Evolutionary conservation across 2,329 filamentous ascomycete species (phyloP), one percentile per base, ranked within the genome.

Genomic region (Talaromyces sp.): DNA sequence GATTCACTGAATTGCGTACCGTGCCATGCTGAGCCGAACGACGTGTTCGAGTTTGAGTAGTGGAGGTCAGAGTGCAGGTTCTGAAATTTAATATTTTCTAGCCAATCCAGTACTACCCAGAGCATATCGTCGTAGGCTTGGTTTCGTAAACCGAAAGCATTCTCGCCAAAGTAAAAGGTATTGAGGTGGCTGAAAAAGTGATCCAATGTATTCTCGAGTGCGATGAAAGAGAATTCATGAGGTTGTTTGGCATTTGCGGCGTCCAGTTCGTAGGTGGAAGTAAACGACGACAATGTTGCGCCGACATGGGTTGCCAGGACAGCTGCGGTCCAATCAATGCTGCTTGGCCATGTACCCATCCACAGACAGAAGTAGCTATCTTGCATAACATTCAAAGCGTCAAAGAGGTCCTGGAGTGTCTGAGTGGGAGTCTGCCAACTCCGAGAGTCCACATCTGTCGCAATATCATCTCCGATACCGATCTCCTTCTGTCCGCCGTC

Each of bases 311-410:
- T 96, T 39, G 86, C 86, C 62, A 90, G 78, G 8, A 97, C 90
- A 3, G 93, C 92, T 16, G 86, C 87, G 0, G 93, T 97, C 93
- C 93, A 97, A 75, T 97, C 93, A 65, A 96, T 97, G 29, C 89
- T 83, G 1, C 81, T 80, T 0, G 91, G 90, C 90, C 92, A 97
- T 22, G 85, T 91, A 10, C 89, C 91, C 32, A 88, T 77, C 80
- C 89, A 89, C 4, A 87, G 75, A 42, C 86, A 81, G 68, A 94
- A 97, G 74, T 91, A 96, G 22, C 81, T 77, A 47, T 83, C 79
- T 70, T 97, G 91, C 80, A 97, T 85, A 5, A 87, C 84, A 42
- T 85, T 80, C 57, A 97, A 79, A 5, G 90, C 88, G 44, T 81
- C 71, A 42, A 89, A 75, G 17, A 86, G 77, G 55, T 74, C 65